phyloP scores from a whole-genome alignment of 257 asterid genomes.

The Echites panduratus region DNA sequence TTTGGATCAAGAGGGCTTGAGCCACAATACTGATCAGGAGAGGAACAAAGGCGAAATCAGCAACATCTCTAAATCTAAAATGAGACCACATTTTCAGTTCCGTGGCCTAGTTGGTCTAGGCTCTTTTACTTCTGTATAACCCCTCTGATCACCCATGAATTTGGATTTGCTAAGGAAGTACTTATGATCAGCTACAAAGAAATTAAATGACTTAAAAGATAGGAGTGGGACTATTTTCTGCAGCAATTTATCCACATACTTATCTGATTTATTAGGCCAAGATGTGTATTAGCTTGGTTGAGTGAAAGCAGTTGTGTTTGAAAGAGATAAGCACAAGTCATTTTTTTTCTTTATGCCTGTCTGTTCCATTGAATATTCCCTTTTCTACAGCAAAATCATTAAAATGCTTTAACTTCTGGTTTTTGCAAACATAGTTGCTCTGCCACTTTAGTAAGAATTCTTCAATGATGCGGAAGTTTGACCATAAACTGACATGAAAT shows the following conservation, averaged over 20 bases:
- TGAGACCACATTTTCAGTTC: background rate
- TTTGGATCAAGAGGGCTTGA: background rate
- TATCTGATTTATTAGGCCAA: background rate
- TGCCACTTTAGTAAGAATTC: background rate
- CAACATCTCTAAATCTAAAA: background rate
- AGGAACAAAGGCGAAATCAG: background rate
- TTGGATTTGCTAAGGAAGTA: background rate
- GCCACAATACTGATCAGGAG: background rate
- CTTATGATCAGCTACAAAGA: no score
- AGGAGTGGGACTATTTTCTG: background rate
- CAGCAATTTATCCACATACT: background rate
- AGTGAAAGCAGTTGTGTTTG: background rate
- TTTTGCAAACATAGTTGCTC: background rate
- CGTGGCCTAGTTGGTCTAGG: background rate
- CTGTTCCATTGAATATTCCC: background rate
- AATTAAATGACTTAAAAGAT: background rate
- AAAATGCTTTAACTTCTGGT: background rate
- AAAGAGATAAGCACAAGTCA: background rate
- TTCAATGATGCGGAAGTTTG: background rate
- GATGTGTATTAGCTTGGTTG: background rate
- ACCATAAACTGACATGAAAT: background rate
- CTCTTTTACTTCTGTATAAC: background rate
- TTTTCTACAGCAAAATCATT: background rate
- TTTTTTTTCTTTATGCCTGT: background rate
- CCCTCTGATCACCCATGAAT: background rate